Conservation (phyloP, 1,284 basidiomycete species). For the Tilletia setariae region DNA sequence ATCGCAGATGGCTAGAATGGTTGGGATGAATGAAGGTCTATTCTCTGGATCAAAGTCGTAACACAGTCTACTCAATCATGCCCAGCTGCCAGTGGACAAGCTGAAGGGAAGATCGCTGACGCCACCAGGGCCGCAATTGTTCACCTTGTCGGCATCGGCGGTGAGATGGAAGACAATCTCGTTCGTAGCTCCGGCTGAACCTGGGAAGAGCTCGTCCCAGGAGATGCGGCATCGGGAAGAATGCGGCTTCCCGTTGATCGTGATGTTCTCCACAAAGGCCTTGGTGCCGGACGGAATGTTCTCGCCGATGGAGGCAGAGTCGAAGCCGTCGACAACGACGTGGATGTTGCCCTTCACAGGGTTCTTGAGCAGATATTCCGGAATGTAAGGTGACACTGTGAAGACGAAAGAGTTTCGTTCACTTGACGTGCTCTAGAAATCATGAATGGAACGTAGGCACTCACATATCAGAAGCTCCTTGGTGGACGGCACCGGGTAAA, state of each 20-base stretch:
- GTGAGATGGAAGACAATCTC: slow-evolving; percentile 22
- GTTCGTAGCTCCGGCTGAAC: slow-evolving; percentile 4
- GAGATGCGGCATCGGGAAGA: slow-evolving; percentile 24
- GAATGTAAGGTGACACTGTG: slow-evolving; percentile 37
- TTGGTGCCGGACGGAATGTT: slow-evolving; percentile 19
- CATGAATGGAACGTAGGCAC: background rate
- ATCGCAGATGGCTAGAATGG: too few species aligned
- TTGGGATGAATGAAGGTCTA: too few species aligned
- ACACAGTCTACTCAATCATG: too few species aligned
- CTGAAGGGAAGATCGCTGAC: slow-evolving; percentile 21
- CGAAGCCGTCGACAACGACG: slow-evolving; percentile 35
- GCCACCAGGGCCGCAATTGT: slow-evolving; percentile 20
- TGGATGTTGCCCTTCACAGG: slow-evolving; percentile 32
- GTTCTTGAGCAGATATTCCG: slow-evolving; percentile 40
- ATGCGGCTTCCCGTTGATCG: slow-evolving; percentile 24
- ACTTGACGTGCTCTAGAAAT: background rate
- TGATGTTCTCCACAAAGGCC: slow-evolving; percentile 25
- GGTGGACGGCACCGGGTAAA: slow-evolving; percentile 62
- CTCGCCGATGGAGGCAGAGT: slow-evolving; percentile 17
- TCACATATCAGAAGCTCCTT: slow-evolving; percentile 34
- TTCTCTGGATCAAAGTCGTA: too few species aligned
- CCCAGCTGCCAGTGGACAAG: slow-evolving; percentile 25
- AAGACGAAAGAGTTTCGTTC: background rate
- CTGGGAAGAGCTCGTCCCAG: slow-evolving; percentile 23
- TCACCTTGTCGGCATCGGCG: slow-evolving; percentile 18